phyloP scores from a whole-genome alignment of 2,329 filamentous ascomycete species.

The Balansia obtecta region DNA sequence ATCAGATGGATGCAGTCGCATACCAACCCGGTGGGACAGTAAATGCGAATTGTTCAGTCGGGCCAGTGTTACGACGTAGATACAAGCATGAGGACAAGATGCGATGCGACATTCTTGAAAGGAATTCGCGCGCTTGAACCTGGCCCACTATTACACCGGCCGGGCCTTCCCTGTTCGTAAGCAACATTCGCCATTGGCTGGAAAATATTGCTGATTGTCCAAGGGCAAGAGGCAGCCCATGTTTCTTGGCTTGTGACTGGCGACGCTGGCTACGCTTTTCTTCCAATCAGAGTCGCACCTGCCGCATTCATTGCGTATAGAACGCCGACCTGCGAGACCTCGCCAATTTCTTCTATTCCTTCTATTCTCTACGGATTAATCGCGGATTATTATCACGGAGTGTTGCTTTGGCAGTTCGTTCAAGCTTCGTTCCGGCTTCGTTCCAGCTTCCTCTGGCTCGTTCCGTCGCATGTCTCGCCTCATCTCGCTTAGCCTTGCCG shows the following conservation, averaged over 20 bases:
- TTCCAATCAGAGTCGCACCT: conserved; percentile 4
- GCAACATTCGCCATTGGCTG: no score
- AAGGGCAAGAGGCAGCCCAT: conserved; percentile 3
- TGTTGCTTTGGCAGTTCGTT: no score
- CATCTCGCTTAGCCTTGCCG: conserved; percentile 1
- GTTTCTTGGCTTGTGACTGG: conserved; percentile 6
- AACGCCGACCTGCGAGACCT: not conserved
- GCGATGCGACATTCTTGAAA: conserved; percentile 1
- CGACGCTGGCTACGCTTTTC: not conserved
- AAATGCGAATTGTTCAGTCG: not conserved
- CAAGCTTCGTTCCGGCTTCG: not conserved
- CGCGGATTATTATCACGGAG: no score
- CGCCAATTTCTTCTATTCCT: no score
- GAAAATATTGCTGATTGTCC: not conserved
- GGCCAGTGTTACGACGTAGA: no score
- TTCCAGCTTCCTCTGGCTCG: conserved; percentile 5
- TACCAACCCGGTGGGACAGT: no score
- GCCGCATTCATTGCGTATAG: not conserved
- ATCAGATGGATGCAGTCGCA: no score
- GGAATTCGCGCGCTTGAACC: no score
- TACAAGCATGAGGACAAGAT: not conserved
- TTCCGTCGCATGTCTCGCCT: conserved; percentile 7
- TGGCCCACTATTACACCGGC: not conserved
- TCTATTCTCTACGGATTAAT: no score
- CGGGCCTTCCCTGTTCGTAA: not conserved